Conservation (phyloP, 768 basidiomycete genomes). For the Russula sp. region DNA sequence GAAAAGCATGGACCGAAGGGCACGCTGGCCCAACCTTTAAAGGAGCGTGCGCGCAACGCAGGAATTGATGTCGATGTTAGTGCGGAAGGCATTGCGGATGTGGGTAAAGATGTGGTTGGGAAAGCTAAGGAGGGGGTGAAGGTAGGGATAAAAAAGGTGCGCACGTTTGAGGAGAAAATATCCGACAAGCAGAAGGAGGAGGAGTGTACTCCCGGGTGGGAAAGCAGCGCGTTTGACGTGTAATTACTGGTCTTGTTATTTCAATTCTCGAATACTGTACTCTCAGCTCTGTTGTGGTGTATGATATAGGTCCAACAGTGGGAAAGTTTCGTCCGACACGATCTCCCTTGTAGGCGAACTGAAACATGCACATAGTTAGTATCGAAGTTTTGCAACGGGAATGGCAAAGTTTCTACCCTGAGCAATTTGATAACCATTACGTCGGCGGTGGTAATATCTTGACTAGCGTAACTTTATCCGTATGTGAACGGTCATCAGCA, state of each 20-base stretch:
- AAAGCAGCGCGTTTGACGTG: constrained; percentile 40
- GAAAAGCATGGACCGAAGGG: constrained; percentile 68
- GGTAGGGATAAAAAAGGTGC: constrained; percentile 33
- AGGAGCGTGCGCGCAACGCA: constrained; percentile 37
- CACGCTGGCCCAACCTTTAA: constrained; percentile 44
- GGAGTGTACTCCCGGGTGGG: constrained; percentile 38
- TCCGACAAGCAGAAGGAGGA: constrained; percentile 38
- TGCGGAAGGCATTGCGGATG: constrained; percentile 31
- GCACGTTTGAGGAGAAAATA: constrained; percentile 38
- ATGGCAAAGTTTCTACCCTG: no score
- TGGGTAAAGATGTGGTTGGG: constrained; percentile 34
- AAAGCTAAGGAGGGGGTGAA: constrained; percentile 35
- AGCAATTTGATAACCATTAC: no score
- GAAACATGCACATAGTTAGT: no score
- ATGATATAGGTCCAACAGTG: background rate
- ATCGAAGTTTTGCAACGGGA: no score
- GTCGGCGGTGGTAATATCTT: no score
- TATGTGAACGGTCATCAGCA: no score
- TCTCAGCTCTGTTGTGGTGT: background rate
- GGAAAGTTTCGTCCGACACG: no score
- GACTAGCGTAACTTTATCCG: no score
- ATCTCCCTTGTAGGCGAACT: no score
- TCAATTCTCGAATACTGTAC: background rate
- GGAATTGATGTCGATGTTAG: constrained; percentile 35
- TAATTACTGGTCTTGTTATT: constrained; percentile 1